Percentiles rank a stretch among this genome's conserved stretches.
Evolutionary conservation across 495 filamentous ascomycete genomes (phyloP).

Genomic region (Lasiosphaeria miniovina): DNA sequence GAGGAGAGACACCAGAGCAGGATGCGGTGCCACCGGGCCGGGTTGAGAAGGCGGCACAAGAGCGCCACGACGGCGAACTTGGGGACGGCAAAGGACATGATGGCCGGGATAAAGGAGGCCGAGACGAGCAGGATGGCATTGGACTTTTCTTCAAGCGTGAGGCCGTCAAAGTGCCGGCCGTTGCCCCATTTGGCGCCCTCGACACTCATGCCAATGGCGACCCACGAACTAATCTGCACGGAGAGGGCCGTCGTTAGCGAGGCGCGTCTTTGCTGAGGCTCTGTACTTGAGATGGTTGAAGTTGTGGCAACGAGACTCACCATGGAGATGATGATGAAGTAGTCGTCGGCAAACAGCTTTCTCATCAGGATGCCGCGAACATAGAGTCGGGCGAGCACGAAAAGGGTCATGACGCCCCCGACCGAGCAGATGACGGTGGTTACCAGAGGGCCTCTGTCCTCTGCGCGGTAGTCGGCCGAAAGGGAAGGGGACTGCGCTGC

Average conservation of each 20-base stretch:
- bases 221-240: constrained; percentile 5
- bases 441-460: neutral
- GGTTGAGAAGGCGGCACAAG: constrained; percentile 38
- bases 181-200: constrained; percentile 18
- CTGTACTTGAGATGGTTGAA: neutral
- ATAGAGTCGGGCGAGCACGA: constrained; percentile 29
- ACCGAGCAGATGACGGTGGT: constrained; percentile 10
- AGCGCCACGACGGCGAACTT: constrained; percentile 46
- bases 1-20: constrained; percentile 36
- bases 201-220: constrained; percentile 6
- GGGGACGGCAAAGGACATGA: constrained; percentile 41
- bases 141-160: constrained; percentile 25
- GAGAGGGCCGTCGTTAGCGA: neutral
- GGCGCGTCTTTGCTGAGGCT: neutral
- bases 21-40: constrained; percentile 24
- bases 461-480: neutral
- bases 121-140: constrained; percentile 35
- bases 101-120: constrained; percentile 36
- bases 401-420: constrained; percentile 19
- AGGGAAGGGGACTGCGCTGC: neutral
- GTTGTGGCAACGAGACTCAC: constrained; percentile 11
- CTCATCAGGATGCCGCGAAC: constrained; percentile 16
- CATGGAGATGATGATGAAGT: constrained; percentile 17
- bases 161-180: constrained; percentile 27
- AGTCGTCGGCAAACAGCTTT: constrained; percentile 27